Base-by-base conservation (phyloP, 1,139 yeast species). In the Yamadazyma pseudoaaseri region DNA sequence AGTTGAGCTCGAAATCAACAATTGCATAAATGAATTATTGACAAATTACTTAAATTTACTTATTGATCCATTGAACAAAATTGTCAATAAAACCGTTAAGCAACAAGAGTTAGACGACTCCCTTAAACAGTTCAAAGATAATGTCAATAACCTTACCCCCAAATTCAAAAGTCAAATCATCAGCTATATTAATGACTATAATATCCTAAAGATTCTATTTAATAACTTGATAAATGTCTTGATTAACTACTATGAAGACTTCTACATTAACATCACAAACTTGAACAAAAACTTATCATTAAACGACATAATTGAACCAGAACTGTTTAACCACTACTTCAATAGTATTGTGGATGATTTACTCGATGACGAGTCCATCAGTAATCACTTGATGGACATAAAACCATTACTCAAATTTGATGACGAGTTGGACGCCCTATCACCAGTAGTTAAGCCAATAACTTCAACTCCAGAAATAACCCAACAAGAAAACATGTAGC, bases 1-100 rank as follows among this genome's bases (percentile, higher is more conserved):
- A 54, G 66, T 89, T 24, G 86, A 84, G 45, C 67, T 78, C 13
- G 90, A 84, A 45, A 67, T 90, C 43, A 73, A 90, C 44, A 78
- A 76, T 42, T 68, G 81, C 2, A 86, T 87, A 14, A 83, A 81
- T 41, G 78, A 73, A 16, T 79, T 86, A 35, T 63, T 76, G 15
- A 58, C 65, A 15, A 65, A 63, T 13, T 62, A 72, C 27, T 52
- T 69, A 6, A 60, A 61, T 32, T 44, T 48, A 3, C 59, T 73
- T 18, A 59, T 66, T 27, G 60, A 55, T 31, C 68, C 69, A 5
- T 44, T 61, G 18, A 35, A 47, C 2, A 29, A 31, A 16, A 16
- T 30, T 3, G 7, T 11, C 17, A 12, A 26, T 9, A 14, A 25
- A 6, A 10, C 25, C 8, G 15, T 26, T 6, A 10, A 18, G 7